phyloP scores from a whole-genome alignment of 495 filamentous ascomycete species.

The Aspergillus funiculosus region DNA sequence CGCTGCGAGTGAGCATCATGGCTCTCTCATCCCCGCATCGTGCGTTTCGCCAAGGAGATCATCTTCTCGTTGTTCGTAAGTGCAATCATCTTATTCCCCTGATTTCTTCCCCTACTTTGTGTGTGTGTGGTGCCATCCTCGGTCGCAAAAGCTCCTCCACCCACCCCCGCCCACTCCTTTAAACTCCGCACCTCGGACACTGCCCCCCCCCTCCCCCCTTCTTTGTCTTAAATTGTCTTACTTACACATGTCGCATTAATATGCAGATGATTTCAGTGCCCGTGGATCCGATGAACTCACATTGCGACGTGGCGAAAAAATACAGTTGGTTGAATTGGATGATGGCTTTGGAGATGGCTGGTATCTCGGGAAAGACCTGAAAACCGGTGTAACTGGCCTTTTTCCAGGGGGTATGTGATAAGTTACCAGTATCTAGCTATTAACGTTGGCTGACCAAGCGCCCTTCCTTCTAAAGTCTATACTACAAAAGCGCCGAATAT shows the following conservation, averaged over 20 bases:
- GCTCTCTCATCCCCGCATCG: constrained; percentile 35
- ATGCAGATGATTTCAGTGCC: constrained; percentile 74
- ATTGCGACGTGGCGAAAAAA: constrained; percentile 77
- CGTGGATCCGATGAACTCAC: constrained; percentile 90
- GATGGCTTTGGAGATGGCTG: constrained; percentile 98
- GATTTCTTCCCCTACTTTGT: not conserved
- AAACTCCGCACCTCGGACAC: constrained; percentile 11
- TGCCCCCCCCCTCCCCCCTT: constrained; percentile 2
- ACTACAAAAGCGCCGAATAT: constrained; percentile 22
- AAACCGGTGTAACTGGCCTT: constrained; percentile 69
- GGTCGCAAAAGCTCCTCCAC: constrained; percentile 12
- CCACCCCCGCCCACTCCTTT: constrained; percentile 13
- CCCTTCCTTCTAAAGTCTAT: constrained; percentile 22
- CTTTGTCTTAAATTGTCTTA: constrained; percentile 9
- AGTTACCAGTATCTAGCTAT: not conserved
- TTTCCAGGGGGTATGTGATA: constrained; percentile 77
- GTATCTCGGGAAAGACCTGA: constrained; percentile 81
- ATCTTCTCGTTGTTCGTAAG: constrained; percentile 74
- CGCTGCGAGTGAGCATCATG: constrained; percentile 24
- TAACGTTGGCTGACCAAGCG: not conserved
- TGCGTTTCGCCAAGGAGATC: constrained; percentile 57
- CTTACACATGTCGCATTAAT: constrained; percentile 10
- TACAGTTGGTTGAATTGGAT: constrained; percentile 89
- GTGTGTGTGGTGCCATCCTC: constrained; percentile 6
- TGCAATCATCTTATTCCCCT: constrained; percentile 20